Percentiles rank a stretch among this genome's conserved stretches.
These are phyloP conservation scores for Coemansia sp. DNA, from an alignment of 192 early-diverging fungal species.

Conservation along the genomic window DNA sequence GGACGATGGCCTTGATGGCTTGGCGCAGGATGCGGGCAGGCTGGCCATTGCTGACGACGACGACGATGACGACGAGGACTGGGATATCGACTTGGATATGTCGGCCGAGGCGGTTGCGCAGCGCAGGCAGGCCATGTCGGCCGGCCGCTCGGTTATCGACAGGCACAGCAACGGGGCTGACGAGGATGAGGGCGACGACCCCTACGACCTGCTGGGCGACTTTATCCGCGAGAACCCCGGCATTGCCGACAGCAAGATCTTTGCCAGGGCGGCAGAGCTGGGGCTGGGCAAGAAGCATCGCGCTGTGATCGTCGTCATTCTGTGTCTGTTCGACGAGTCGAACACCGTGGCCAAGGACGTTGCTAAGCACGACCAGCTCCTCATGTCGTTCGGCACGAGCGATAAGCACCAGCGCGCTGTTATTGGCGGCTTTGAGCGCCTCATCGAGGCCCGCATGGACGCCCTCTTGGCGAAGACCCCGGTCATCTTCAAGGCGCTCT, in stretches of 20 bases:
- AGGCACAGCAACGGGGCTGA: constrained; percentile 54
- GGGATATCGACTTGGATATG: constrained; percentile 72
- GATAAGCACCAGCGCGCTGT: constrained; percentile 87
- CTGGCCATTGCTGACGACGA: constrained; percentile 56
- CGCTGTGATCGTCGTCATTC: constrained; percentile 74
- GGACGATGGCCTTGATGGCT: constrained; percentile 65
- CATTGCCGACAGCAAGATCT: constrained; percentile 66
- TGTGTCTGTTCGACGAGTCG: constrained; percentile 72
- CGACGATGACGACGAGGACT: constrained; percentile 69
- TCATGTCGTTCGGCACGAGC: constrained; percentile 69
- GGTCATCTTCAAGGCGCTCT: constrained; percentile 82
- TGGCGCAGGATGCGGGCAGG: constrained; percentile 68
- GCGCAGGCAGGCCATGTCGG: constrained; percentile 65
- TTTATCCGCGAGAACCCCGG: constrained; percentile 63
- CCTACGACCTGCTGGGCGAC: constrained; percentile 76
- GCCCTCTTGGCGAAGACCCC: constrained; percentile 64
- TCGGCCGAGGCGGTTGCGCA: constrained; percentile 71
- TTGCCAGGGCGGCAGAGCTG: constrained; percentile 74
- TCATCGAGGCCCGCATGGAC: constrained; percentile 64
- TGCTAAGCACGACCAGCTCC: constrained; percentile 64
- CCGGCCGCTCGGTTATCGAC: background rate
- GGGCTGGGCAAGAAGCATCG: constrained; percentile 74
- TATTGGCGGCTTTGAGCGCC: constrained; percentile 87
- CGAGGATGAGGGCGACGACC: constrained; percentile 55
- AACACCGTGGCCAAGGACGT: constrained; percentile 64